Evolutionary conservation across 345 rosid genomes (phyloP).

Genomic region (Corchorus olitorius): DNA sequence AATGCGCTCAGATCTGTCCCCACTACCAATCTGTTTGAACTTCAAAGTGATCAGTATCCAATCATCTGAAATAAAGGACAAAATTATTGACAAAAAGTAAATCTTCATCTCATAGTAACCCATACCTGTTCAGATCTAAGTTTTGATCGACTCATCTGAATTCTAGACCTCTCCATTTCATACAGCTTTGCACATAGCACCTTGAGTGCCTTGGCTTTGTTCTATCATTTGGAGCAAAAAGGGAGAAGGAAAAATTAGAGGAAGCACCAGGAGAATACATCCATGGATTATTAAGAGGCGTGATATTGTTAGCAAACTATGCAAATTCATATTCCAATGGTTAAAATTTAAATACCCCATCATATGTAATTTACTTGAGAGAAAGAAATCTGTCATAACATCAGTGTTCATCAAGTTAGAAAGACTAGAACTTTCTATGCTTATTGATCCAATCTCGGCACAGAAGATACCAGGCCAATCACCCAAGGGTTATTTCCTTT

Average conservation of each 20-base stretch:
- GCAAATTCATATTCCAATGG: constrained; percentile 7
- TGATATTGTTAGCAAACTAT: neutral
- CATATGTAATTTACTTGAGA: neutral
- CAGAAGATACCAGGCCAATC: neutral
- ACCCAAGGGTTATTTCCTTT: neutral
- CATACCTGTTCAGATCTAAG: constrained; percentile 87
- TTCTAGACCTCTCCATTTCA: constrained; percentile 83
- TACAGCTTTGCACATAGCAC: constrained; percentile 92
- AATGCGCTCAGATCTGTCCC: constrained; percentile 90
- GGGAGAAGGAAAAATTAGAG: neutral
- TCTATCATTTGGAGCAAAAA: constrained; percentile 42
- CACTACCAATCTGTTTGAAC: constrained; percentile 76
- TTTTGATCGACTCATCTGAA: constrained; percentile 68
- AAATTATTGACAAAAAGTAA: neutral
- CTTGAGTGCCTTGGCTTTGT: constrained; percentile 90
- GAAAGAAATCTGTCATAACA: neutral
- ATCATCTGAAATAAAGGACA: constrained; percentile 19
- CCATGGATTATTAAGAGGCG: neutral
- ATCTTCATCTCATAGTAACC: neutral
- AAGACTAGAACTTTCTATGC: constrained; percentile 5
- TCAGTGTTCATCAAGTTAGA: neutral
- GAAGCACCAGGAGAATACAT: constrained; percentile 4
- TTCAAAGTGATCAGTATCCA: constrained; percentile 14
- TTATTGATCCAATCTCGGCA: neutral
- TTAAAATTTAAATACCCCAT: neutral